Base-by-base conservation (phyloP, 2,329 filamentous ascomycete genomes). In the Mycosphaerella sp. region DNA sequence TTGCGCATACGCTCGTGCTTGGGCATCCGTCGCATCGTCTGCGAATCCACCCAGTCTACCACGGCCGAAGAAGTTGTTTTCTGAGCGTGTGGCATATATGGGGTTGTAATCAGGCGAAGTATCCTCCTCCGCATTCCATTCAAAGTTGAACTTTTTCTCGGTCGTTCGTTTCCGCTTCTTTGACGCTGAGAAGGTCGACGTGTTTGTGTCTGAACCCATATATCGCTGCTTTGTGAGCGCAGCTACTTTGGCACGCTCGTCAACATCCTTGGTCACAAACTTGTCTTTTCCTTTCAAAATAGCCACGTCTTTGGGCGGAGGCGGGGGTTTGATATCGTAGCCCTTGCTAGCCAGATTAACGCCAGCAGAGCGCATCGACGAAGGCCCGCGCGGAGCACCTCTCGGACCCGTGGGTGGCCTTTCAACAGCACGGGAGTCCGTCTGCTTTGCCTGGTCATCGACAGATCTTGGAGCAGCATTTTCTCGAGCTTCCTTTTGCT, bases 91-190 rank as follows among this genome's bases (percentile, higher is more conserved):
- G 44, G 85, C 78, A 67, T 95, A 94, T 35, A 93, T 77, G 0
- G 87, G 86, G 62, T 95, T 90, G 66, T 89, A 86, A 60, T 88
- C 85, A 2, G 76, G 79, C 58, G 85, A 91, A 0, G 93, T 98
- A 69, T 98, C 93, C 66, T 98, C 93, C 55, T 94, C 87, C 1
- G 82, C 80, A 61, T 95, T 94, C 93, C 93, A 98, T 63, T 95
- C 93, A 63, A 98, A 98, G 64, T 96, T 98, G 75, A 98, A 98
- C 68, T 98, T 97, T 71, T 90, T 89, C 65, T 95, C 91, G 1
- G 88, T 93, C 1, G 89, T 95, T 55, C 91, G 80, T 73, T 87
- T 86, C 50, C 91, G 81, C 75, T 97, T 97, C 79, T 97, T 98
- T 74, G 93, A 88, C 1, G 90, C 90, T 0, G 89, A 95, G 66